Conservation (phyloP, 352 stramenopile genomes). For the Phytophthora syringae region DNA sequence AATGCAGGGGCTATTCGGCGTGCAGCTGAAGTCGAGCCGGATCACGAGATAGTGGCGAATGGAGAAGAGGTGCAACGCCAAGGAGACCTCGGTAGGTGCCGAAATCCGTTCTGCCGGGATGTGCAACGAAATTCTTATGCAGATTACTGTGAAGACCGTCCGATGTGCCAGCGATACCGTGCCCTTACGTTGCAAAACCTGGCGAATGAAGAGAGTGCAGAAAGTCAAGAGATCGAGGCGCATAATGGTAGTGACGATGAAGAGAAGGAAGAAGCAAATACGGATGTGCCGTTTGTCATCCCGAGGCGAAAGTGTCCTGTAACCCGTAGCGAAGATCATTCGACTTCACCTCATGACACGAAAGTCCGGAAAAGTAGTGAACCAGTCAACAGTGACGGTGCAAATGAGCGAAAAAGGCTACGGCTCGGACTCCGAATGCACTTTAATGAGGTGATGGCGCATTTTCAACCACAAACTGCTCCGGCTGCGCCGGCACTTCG, state of each 20-base stretch:
- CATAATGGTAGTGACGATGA: neutral
- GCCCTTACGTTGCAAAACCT: conserved; percentile 47
- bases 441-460: conserved; percentile 18
- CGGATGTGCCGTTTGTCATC: conserved; percentile 35
- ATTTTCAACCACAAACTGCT: conserved; percentile 11
- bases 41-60: neutral
- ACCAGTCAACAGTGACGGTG: neutral
- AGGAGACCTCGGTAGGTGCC: conserved; percentile 20
- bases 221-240: neutral
- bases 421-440: conserved; percentile 15
- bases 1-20: conserved; percentile 7
- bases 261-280: neutral
- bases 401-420: conserved; percentile 10
- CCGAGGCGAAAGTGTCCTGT: conserved; percentile 33
- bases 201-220: conserved; percentile 20
- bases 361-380: neutral
- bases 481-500: neutral
- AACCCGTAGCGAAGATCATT: neutral
- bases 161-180: conserved; percentile 58
- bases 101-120: conserved; percentile 55
- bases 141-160: conserved; percentile 47
- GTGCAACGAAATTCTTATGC: conserved; percentile 35
- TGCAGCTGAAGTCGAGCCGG: neutral
- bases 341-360: neutral
- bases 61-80: neutral